A percentile compares a stretch with the other conserved stretches of the same genome.
These are phyloP conservation scores for Naematelia encephala DNA, from an alignment of 768 basidiomycete species.

Conservation along the genomic window DNA sequence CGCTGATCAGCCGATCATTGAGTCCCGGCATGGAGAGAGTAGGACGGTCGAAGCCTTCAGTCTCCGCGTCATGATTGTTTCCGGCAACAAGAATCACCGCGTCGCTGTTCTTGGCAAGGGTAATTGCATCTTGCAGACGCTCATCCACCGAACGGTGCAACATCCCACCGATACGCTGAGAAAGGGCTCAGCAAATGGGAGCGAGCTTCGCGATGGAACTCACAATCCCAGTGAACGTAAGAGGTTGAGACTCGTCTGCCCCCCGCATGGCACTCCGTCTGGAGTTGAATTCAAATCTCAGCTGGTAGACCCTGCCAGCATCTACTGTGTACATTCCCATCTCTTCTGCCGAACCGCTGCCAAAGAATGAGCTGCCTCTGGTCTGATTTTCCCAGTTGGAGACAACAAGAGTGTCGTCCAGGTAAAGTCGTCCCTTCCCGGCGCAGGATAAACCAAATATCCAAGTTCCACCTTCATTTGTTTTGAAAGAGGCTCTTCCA, in stretches of 20 bases:
- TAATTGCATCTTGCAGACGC: too few relatives aligned
- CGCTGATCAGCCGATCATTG: constrained; percentile 58
- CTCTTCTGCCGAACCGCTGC: constrained; percentile 9
- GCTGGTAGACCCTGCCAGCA: constrained; percentile 7
- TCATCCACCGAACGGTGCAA: too few relatives aligned
- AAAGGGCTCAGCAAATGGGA: too few relatives aligned
- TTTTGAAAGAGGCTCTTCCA: constrained; percentile 55
- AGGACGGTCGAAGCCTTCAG: constrained; percentile 61
- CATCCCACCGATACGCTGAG: too few relatives aligned
- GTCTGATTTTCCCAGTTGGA: constrained; percentile 69
- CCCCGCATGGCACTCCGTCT: too few relatives aligned
- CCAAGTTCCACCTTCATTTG: constrained; percentile 55
- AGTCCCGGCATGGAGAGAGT: constrained; percentile 68
- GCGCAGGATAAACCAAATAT: constrained; percentile 54
- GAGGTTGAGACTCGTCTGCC: too few relatives aligned
- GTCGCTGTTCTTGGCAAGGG: too few relatives aligned
- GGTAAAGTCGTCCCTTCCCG: constrained; percentile 56
- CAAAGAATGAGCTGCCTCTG: constrained; percentile 9
- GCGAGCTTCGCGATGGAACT: too few relatives aligned
- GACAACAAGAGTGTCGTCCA: constrained; percentile 65
- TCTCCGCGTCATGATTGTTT: constrained; percentile 20
- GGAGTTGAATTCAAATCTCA: neutral
- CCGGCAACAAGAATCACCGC: constrained; percentile 24
- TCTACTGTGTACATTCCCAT: constrained; percentile 1
- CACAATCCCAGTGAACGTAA: too few relatives aligned